Base-by-base conservation (phyloP, 2,329 filamentous ascomycete species). In the Tolypocladium endophyticum region DNA sequence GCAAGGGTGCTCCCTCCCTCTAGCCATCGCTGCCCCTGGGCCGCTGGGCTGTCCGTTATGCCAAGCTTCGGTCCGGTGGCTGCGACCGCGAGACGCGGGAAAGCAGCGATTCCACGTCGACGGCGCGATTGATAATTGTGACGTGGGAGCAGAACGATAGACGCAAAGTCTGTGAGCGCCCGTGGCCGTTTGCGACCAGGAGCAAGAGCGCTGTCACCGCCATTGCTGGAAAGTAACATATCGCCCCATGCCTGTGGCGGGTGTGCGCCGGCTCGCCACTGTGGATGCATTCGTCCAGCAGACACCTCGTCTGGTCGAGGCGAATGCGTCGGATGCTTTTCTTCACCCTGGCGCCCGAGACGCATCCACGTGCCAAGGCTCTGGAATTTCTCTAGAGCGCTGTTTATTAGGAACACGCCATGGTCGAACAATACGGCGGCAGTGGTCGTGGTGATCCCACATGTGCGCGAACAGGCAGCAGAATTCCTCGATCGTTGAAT, bases 401-500 rank as follows among this genome's bases (percentile, higher is more conserved):
- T 23, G 30, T 35, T 36, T 36, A 23, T 36, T 35, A 36, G 30
- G 50, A 36, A 54, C 30, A 54, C 50, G 50, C 50, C 50, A 54
- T 30, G 23, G 30, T 53, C 50, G 50, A 53, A 35, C 50, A 23
- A 23, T 53, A 16, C 50, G 30, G 50, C 30, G 11, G 18, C 47
- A 20, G 47, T 14, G 28, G 50, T 16, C 9, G 7, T 54, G 30
- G 30, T 23, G 18, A 53, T 53, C 28, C 18, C 28, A 11, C 9
- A 52, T 35, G 30, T 14, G 50, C 30, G 30, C 50, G 28, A 61
- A 25, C 63, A 71, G 70, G 69, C 69, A 71, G 64, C 69, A 70
- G 69, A 62, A 69, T 72, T 71, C 61, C 60, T 59, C 57, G 56
- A 33, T 28, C 62, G 45, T 56, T 69, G 65, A 70, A 62, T 68